Evolutionary conservation across 2,329 filamentous ascomycete genomes (phyloP).

Genomic region (Paraconiothyrium brasiliense): DNA sequence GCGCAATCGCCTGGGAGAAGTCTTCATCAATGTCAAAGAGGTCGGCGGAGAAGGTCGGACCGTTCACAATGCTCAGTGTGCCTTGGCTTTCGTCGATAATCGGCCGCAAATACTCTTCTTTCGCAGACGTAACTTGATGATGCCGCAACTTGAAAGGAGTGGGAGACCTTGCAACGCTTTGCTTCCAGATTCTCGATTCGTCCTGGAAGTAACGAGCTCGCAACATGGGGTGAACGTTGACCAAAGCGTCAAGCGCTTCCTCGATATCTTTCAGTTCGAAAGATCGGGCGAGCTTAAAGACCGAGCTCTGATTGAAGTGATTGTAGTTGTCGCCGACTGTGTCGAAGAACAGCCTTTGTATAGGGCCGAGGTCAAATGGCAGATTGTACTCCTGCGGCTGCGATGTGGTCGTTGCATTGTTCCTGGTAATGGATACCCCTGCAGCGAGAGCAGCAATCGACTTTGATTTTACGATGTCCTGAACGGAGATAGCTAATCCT

Average conservation of each 20-base stretch:
- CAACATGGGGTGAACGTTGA: conserved; percentile 52
- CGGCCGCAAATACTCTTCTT: conserved; percentile 27
- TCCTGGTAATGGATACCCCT: conserved; percentile 24
- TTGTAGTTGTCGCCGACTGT: conserved; percentile 36
- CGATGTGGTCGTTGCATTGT: conserved; percentile 1
- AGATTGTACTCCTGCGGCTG: conserved; percentile 31
- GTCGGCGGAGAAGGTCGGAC: conserved; percentile 55
- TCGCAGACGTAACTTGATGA: conserved; percentile 26
- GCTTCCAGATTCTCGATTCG: conserved; percentile 42
- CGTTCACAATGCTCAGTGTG: conserved; percentile 43
- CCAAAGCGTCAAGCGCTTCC: conserved; percentile 42
- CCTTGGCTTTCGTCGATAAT: conserved; percentile 43
- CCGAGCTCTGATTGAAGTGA: conserved; percentile 46
- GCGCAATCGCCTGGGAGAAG: conserved; percentile 46
- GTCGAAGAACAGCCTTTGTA: conserved; percentile 42
- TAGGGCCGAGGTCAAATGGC: conserved; percentile 42
- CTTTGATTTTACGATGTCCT: conserved; percentile 45
- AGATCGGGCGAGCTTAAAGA: conserved; percentile 34
- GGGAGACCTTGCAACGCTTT: conserved; percentile 39
- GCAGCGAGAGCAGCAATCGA: conserved; percentile 41
- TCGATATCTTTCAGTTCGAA: conserved; percentile 38
- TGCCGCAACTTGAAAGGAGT: conserved; percentile 39
- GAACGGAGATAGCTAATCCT: conserved; percentile 41
- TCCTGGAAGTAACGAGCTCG: conserved; percentile 48
- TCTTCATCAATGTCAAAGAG: conserved; percentile 50